phyloP scores from a whole-genome alignment of 2,329 filamentous ascomycete genomes.

The Berkeleyomyces rouxiae region DNA sequence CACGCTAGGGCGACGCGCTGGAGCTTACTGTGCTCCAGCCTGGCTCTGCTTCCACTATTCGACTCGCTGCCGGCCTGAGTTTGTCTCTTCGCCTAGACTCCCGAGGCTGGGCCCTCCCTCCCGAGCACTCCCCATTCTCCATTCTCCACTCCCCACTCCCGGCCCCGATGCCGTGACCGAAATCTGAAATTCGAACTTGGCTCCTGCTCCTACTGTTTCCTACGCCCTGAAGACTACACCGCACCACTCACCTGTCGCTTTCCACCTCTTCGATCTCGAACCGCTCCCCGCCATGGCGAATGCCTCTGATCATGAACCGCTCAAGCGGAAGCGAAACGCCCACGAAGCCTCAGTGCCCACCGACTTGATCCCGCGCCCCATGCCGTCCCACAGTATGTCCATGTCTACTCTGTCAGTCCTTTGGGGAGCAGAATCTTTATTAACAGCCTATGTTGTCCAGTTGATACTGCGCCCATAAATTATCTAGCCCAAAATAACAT shows the following conservation, averaged over 20 bases:
- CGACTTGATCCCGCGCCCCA: constrained; percentile 11
- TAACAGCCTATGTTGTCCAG: constrained; percentile 2
- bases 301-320: constrained; percentile 7
- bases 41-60: neutral
- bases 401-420: neutral
- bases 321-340: constrained; percentile 13
- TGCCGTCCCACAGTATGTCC: constrained; percentile 11
- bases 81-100: too few species aligned
- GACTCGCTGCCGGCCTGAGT: neutral
- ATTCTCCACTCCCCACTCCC: neutral
- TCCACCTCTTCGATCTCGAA: neutral
- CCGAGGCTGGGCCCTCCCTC: too few species aligned
- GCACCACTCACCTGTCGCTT: neutral
- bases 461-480: constrained; percentile 26
- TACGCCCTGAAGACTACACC: neutral
- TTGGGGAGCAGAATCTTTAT: neutral
- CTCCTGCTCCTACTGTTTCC: neutral
- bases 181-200: neutral
- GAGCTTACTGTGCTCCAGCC: constrained; percentile 11
- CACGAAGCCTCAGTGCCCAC: constrained; percentile 10
- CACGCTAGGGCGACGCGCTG: constrained; percentile 7
- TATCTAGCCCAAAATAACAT: constrained; percentile 31
- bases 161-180: neutral
- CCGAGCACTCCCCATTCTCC: neutral
- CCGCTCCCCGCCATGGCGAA: constrained; percentile 5